Evolutionary conservation across 2,329 filamentous ascomycete genomes (phyloP).

Genomic region (Xylariales sp.): DNA sequence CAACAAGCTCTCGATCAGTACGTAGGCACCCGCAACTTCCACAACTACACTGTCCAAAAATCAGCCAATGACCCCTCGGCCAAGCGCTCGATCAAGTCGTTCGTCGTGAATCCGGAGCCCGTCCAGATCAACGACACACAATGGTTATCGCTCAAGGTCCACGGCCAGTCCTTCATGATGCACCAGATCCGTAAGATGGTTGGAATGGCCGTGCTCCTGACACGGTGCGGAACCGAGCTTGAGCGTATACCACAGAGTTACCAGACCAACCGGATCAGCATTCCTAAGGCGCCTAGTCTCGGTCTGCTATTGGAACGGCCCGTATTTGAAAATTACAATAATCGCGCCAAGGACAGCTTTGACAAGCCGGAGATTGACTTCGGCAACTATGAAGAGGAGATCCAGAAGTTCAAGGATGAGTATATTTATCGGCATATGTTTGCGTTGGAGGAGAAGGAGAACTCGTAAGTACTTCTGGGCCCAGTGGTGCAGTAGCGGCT

Average conservation of each 20-base stretch:
- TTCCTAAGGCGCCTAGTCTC: conserved; percentile 89
- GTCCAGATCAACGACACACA: conserved; percentile 87
- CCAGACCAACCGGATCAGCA: conserved; percentile 66
- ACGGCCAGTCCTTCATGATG: conserved; percentile 99
- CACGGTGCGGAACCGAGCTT: conserved; percentile 75
- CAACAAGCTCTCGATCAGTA: conserved; percentile 72
- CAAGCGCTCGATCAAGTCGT: conserved; percentile 89
- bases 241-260: conserved; percentile 72
- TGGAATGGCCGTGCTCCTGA: conserved; percentile 78
- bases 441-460: conserved; percentile 79
- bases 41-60: conserved; percentile 98
- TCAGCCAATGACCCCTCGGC: conserved; percentile 73
- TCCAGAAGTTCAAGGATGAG: conserved; percentile 83
- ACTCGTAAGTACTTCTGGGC: conserved; percentile 60
- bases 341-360: conserved; percentile 58
- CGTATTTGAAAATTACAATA: conserved; percentile 87
- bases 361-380: conserved; percentile 73
- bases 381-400: conserved; percentile 67
- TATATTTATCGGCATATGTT: conserved; percentile 94
- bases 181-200: conserved; percentile 99
- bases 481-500: neutral
- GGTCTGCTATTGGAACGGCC: conserved; percentile 86
- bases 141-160: conserved; percentile 93
- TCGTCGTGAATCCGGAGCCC: conserved; percentile 69
- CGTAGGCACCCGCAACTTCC: conserved; percentile 82